A percentile compares a stretch with the other conserved stretches of the same genome.
Conservation (phyloP, 1,284 basidiomycete species). For the Violaceomyces palustris region DNA sequence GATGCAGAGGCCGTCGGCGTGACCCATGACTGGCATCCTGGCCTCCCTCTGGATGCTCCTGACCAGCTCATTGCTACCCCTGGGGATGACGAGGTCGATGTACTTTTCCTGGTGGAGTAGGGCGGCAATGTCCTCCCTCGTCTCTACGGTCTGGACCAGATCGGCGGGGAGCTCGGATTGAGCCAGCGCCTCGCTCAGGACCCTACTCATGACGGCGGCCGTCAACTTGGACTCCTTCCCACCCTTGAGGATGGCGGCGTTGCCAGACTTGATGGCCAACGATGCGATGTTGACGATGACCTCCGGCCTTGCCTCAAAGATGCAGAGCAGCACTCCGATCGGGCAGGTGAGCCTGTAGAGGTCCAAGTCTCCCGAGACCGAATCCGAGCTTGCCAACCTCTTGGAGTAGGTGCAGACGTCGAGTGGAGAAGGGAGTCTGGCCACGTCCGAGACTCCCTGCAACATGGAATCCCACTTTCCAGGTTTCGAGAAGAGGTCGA, state of each 20-base stretch:
- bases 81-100: constrained; percentile 94
- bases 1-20: constrained; percentile 89
- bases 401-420: constrained; percentile 82
- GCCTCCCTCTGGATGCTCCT: constrained; percentile 81
- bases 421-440: constrained; percentile 75
- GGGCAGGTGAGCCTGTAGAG: constrained; percentile 92
- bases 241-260: constrained; percentile 52
- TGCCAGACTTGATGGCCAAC: constrained; percentile 92
- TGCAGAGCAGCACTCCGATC: constrained; percentile 91
- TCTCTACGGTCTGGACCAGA: constrained; percentile 88
- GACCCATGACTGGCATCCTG: constrained; percentile 95
- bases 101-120: constrained; percentile 80
- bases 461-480: constrained; percentile 95
- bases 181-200: constrained; percentile 74
- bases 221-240: constrained; percentile 44
- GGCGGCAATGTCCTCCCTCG: constrained; percentile 82
- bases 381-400: constrained; percentile 62
- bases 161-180: constrained; percentile 63
- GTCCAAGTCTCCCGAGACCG: constrained; percentile 64
- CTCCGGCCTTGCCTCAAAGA: constrained; percentile 96
- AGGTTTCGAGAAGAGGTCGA: constrained; percentile 71
- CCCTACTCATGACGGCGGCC: constrained; percentile 20
- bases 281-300: constrained; percentile 97
- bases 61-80: constrained; percentile 88
- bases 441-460: constrained; percentile 82